A percentile compares a stretch with the other conserved stretches of the same genome.
Evolutionary conservation across 2,329 filamentous ascomycete species (phyloP).

Genomic region (Fusarium udum): DNA sequence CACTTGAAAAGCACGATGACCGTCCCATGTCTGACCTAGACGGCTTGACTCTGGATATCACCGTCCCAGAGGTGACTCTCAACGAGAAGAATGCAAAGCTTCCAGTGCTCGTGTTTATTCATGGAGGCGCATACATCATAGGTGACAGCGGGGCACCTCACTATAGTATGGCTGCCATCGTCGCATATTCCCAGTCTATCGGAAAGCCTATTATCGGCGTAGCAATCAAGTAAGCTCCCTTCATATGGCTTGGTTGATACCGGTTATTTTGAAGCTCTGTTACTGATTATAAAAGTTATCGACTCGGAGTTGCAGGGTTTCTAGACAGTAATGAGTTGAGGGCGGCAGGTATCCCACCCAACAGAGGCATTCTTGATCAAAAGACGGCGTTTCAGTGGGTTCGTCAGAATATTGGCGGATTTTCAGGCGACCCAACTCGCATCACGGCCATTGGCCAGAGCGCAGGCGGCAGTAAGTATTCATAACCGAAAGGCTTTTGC

Average conservation of each 20-base stretch:
- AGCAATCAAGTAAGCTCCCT: background rate
- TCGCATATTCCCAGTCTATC: background rate
- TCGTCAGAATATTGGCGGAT: background rate
- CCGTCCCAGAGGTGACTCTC: background rate
- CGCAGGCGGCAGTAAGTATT: background rate
- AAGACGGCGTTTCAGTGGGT: background rate
- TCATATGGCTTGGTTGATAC: rapidly evolving
- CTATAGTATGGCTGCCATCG: background rate
- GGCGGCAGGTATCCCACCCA: background rate
- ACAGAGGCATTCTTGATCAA: background rate
- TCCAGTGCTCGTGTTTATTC: background rate
- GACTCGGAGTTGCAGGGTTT: background rate
- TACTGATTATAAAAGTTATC: background rate
- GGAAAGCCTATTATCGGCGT: background rate
- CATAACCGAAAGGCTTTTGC: background rate
- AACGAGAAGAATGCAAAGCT: background rate
- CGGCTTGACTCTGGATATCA: background rate
- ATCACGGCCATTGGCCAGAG: background rate
- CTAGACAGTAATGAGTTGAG: background rate
- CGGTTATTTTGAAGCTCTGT: rapidly evolving
- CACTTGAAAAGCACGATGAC: background rate
- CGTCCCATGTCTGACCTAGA: background rate
- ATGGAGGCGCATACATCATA: background rate
- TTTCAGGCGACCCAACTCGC: background rate
- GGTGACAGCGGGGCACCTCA: background rate